phyloP scores from a whole-genome alignment of 2,329 filamentous ascomycete genomes.

The Achaetomium macrosporum region DNA sequence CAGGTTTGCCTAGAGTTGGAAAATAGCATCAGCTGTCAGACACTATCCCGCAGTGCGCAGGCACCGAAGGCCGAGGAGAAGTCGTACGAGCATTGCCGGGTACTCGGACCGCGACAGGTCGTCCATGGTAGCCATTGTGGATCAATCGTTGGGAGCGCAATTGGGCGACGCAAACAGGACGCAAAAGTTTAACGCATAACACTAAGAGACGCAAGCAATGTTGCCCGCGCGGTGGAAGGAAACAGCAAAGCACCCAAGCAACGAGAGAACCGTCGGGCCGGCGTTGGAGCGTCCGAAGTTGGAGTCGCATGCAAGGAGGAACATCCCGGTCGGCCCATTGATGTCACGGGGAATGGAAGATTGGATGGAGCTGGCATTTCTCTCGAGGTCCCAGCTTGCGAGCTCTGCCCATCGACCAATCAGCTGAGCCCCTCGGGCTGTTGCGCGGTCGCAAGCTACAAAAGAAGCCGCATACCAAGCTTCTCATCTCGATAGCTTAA shows the following conservation, averaged over 20 bases:
- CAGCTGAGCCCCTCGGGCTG: too few relatives aligned
- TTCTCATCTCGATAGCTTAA: too few relatives aligned
- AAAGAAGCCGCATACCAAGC: too few relatives aligned
- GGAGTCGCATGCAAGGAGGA: slow-evolving; percentile 9
- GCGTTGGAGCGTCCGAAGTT: slow-evolving; percentile 6
- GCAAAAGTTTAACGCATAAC: slow-evolving; percentile 22
- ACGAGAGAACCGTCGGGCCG: slow-evolving; percentile 1
- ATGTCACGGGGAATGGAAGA: slow-evolving; percentile 24
- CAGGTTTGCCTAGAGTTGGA: slow-evolving; percentile 61
- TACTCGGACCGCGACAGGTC: slow-evolving; percentile 83
- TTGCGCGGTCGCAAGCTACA: too few relatives aligned
- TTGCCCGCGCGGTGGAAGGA: slow-evolving; percentile 1
- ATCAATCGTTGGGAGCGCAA: slow-evolving; percentile 19
- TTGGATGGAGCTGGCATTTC: slow-evolving; percentile 18
- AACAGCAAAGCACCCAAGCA: slow-evolving; percentile 10
- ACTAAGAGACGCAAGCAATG: slow-evolving; percentile 9
- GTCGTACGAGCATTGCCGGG: slow-evolving; percentile 80
- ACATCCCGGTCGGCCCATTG: slow-evolving; percentile 20
- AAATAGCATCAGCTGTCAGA: slow-evolving; percentile 17
- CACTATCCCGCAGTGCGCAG: neutral
- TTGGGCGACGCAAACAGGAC: slow-evolving; percentile 7
- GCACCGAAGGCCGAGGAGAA: neutral
- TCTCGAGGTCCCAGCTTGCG: slow-evolving; percentile 12
- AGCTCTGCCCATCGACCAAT: too few relatives aligned
- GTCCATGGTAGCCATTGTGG: slow-evolving; percentile 48